Evolutionary conservation across 1,284 basidiomycete genomes (phyloP).

Genomic region (Athelia psychrophila): DNA sequence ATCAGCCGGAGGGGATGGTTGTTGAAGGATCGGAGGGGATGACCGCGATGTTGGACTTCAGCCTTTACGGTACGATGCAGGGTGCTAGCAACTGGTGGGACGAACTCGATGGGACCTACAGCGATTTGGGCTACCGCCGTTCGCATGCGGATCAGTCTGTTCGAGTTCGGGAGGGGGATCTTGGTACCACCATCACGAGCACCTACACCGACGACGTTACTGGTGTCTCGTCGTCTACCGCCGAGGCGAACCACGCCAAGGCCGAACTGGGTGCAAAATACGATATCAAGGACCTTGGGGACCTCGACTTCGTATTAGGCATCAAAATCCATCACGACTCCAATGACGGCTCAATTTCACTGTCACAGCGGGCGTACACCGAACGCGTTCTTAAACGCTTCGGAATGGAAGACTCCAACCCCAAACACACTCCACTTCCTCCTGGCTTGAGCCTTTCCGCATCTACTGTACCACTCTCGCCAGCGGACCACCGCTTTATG

Average conservation of each 20-base stretch:
- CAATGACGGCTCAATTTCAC: conserved; percentile 9
- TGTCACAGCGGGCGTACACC: conserved; percentile 25
- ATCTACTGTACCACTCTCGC: conserved; percentile 16
- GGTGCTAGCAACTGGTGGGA: conserved; percentile 11
- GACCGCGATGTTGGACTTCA: conserved; percentile 8
- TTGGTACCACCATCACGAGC: conserved; percentile 10
- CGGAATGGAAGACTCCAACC: conserved; percentile 14
- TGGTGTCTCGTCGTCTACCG: conserved; percentile 9
- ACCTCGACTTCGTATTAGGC: conserved; percentile 21
- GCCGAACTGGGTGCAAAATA: conserved; percentile 10
- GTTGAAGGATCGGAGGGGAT: background rate
- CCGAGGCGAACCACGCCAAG: conserved; percentile 14
- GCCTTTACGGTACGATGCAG: conserved; percentile 25
- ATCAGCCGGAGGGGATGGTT: conserved; percentile 12
- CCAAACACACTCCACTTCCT: conserved; percentile 15
- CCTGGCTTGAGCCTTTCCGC: conserved; percentile 15
- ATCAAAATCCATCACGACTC: conserved; percentile 20
- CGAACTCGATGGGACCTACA: background rate
- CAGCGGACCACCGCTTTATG: conserved; percentile 20
- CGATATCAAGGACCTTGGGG: conserved; percentile 18
- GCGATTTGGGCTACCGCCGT: conserved; percentile 8
- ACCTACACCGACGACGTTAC: conserved; percentile 19
- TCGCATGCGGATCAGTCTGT: conserved; percentile 17
- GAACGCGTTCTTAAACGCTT: conserved; percentile 18
- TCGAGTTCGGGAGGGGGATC: conserved; percentile 3